Conservation (phyloP, 177 flowering plant species). For the Telopea speciosissima region DNA sequence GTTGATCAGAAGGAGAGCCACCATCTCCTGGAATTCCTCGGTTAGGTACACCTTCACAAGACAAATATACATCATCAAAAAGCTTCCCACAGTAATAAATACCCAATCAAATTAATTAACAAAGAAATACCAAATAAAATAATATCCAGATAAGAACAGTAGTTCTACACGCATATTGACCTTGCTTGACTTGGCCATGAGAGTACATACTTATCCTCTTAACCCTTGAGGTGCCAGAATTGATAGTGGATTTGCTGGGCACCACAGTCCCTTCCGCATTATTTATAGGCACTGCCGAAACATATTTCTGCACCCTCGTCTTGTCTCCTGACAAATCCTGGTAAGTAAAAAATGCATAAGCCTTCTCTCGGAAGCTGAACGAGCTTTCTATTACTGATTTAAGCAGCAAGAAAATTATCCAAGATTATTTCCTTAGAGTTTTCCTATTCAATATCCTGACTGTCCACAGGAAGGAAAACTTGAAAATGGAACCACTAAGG, state of each 20-base stretch:
- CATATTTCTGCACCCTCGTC: slow-evolving; percentile 19
- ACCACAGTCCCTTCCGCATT: slow-evolving; percentile 23
- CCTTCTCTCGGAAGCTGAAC: slow-evolving; percentile 10
- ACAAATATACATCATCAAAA: not conserved
- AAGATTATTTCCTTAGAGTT: slow-evolving; percentile 5
- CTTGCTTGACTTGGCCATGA: slow-evolving; percentile 29
- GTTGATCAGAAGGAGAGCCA: slow-evolving; percentile 29
- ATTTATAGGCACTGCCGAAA: slow-evolving; percentile 17
- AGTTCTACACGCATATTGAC: slow-evolving; percentile 17
- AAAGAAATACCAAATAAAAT: not conserved
- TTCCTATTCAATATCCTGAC: slow-evolving; percentile 15
- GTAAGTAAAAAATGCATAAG: slow-evolving; percentile 9
- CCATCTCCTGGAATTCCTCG: slow-evolving; percentile 35
- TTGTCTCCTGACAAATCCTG: slow-evolving; percentile 26
- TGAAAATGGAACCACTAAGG: slow-evolving; percentile 9
- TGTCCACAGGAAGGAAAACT: slow-evolving; percentile 2
- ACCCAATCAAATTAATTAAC: not conserved
- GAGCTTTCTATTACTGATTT: slow-evolving; percentile 13
- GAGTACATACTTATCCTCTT: slow-evolving; percentile 18
- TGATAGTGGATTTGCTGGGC: slow-evolving; percentile 9
- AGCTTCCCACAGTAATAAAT: not conserved
- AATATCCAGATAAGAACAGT: not conserved
- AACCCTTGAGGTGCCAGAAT: slow-evolving; percentile 10
- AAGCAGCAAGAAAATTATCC: slow-evolving; percentile 5
- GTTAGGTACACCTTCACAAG: slow-evolving; percentile 37